Conservation (phyloP, 306 rosid genomes). For the Astragalus membranaceus region DNA sequence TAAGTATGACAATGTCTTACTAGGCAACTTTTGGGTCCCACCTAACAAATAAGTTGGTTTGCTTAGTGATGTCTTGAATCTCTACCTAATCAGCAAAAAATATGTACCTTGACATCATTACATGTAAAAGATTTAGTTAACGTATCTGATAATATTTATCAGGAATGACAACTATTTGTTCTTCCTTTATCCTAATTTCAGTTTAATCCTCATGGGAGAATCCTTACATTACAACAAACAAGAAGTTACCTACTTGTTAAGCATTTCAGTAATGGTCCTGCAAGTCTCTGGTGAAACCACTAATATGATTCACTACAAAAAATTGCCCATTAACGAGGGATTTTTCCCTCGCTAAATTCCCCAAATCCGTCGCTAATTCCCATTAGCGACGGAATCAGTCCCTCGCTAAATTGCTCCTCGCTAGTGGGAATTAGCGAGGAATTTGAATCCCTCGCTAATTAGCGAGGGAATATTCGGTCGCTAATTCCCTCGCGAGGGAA, state of each 20-base stretch:
- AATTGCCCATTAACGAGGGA: too few species aligned
- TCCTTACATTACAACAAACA: constrained; percentile 8
- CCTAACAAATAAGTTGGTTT: constrained; percentile 74
- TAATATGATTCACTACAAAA: too few species aligned
- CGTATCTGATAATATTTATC: constrained; percentile 13
- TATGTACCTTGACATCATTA: constrained; percentile 56
- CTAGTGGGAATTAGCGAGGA: too few species aligned
- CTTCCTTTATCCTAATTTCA: not conserved
- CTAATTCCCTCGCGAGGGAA: too few species aligned
- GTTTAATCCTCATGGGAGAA: not conserved
- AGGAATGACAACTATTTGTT: not conserved
- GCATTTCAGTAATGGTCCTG: constrained; percentile 49
- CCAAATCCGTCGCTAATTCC: too few species aligned
- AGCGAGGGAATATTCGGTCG: too few species aligned
- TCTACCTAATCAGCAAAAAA: constrained; percentile 91
- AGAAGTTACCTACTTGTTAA: constrained; percentile 64
- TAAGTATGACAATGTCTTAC: constrained; percentile 35
- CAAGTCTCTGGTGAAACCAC: constrained; percentile 67
- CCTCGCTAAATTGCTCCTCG: too few species aligned
- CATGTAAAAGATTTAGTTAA: constrained; percentile 7
- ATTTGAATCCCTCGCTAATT: too few species aligned
- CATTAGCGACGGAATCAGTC: too few species aligned
- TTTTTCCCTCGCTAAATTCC: too few species aligned
- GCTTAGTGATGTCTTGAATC: constrained; percentile 76
- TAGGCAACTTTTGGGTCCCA: constrained; percentile 80